phyloP scores from a whole-genome alignment of 2,329 filamentous ascomycete species.

The Spiromastix sp. region DNA sequence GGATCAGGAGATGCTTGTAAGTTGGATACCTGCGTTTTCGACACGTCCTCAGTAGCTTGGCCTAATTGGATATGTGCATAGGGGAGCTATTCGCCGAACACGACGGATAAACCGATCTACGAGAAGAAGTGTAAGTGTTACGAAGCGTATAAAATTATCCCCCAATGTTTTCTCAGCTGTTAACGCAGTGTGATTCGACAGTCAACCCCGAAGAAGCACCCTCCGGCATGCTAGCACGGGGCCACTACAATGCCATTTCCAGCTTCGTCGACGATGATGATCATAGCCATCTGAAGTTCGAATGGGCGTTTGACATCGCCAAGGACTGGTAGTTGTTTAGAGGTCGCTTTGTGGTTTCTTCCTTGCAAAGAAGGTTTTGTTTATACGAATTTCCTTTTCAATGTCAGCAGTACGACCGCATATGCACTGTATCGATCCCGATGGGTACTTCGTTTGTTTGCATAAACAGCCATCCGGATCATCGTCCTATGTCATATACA shows the following conservation, averaged over 20 bases:
- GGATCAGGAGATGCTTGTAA: constrained; percentile 95
- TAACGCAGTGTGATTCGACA: constrained; percentile 27
- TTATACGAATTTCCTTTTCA: constrained; percentile 7
- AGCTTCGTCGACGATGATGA: constrained; percentile 95
- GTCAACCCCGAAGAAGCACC: constrained; percentile 89
- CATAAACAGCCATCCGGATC: too few relatives aligned
- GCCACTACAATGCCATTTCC: constrained; percentile 79
- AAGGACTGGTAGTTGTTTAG: constrained; percentile 64
- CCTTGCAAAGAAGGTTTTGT: constrained; percentile 1
- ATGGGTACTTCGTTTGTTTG: constrained; percentile 1
- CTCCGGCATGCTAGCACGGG: constrained; percentile 78
- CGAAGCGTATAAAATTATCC: too few relatives aligned
- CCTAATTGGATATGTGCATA: constrained; percentile 25
- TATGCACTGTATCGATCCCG: neutral
- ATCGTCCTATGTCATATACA: too few relatives aligned
- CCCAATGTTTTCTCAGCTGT: neutral
- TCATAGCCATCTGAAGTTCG: constrained; percentile 78
- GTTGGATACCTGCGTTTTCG: too few relatives aligned
- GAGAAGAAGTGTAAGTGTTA: constrained; percentile 74
- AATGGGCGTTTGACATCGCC: constrained; percentile 92
- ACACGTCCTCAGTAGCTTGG: neutral
- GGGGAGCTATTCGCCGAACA: constrained; percentile 91
- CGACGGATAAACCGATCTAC: constrained; percentile 73
- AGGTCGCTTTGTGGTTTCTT: too few relatives aligned
- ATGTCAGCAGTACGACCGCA: too few relatives aligned